Conservation (phyloP, 495 filamentous ascomycete genomes). For the Penicillium angulare region DNA sequence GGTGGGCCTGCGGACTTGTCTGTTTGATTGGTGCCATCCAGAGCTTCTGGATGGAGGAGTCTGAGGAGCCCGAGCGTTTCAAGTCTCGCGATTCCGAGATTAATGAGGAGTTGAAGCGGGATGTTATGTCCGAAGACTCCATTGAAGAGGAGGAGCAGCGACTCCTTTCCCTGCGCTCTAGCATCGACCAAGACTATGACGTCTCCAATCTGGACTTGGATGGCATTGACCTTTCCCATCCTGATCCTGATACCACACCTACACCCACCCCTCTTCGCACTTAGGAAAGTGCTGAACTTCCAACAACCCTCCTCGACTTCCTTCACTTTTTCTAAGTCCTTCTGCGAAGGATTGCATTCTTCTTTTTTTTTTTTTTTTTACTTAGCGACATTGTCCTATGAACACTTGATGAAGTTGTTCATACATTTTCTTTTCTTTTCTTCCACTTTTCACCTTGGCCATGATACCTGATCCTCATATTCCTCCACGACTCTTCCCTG, state of each 20-base stretch:
- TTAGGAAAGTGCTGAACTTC: neutral
- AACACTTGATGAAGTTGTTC: too few species aligned
- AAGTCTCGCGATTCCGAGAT: slow-evolving; percentile 16
- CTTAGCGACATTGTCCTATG: too few species aligned
- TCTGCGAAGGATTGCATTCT: slow-evolving; percentile 17
- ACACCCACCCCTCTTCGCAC: neutral
- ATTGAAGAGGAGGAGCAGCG: slow-evolving; percentile 38
- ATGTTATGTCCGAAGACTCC: slow-evolving; percentile 22
- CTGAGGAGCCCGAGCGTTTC: slow-evolving; percentile 30
- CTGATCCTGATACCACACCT: slow-evolving; percentile 5
- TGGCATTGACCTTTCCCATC: slow-evolving; percentile 3
- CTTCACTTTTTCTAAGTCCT: slow-evolving; percentile 5
- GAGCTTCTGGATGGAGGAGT: slow-evolving; percentile 53
- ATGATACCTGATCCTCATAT: slow-evolving; percentile 19
- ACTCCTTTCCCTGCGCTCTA: slow-evolving; percentile 42
- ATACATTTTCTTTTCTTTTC: slow-evolving; percentile 11
- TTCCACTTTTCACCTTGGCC: slow-evolving; percentile 9
- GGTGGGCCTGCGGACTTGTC: slow-evolving; percentile 84
- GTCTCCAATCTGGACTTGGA: slow-evolving; percentile 23
- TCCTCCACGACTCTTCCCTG: too few species aligned
- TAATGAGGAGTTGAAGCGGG: slow-evolving; percentile 30
- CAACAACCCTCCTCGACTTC: neutral
- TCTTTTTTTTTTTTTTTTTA: slow-evolving; percentile 7
- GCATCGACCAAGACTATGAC: slow-evolving; percentile 39
- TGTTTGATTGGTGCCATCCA: slow-evolving; percentile 67